Base-by-base conservation (phyloP, 352 stramenopile species). In the Pythium brachiatum region DNA sequence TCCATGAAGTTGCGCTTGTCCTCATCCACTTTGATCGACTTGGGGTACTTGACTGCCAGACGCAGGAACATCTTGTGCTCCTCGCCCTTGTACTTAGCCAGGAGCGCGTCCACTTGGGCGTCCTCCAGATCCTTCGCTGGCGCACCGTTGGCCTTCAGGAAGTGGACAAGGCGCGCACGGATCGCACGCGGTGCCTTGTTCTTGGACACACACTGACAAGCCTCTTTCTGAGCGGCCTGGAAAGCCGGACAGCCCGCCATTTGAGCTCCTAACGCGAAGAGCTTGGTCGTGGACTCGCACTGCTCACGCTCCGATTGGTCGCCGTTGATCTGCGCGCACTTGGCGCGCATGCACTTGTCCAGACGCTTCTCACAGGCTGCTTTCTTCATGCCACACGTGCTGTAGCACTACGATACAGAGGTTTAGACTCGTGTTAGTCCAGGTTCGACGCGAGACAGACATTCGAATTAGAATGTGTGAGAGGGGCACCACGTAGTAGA, bases 341-440 rank as follows among this genome's bases (percentile, higher is more conserved):
- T 78, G 27, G 64, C 64, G 43, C 74, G 81, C 80, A 93, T 88
- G 66, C 84, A 93, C 62, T 89, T 90, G 41, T 84, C 72, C 43
- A 93, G 51, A 0, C 79, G 75, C 57, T 81, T 85, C 61, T 93
- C 84, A 52, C 84, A 93, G 51, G 70, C 75, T 47, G 53, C 48
- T 53, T 93, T 93, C 47, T 82, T 75, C 69, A 93, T 90, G 21
- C 84, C 84, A 29, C 84, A 93, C n/a, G 64, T 73, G 61, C 81
- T 88, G 69, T 93, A 93, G 66, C 84, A 93, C 81, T 92, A 41
- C 12, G 25, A 39, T 9, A 60, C 7, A 21, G 25, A 68, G 50
- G 4, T 20, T 5, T 32, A 61, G 16, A 1, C 57, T 29, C 53
- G 6, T 8, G 29, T 36, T 18, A 21, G 31, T 29, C 50, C 13